Evolutionary conservation across 345 rosid genomes (phyloP).

Genomic region (Murraya paniculata): DNA sequence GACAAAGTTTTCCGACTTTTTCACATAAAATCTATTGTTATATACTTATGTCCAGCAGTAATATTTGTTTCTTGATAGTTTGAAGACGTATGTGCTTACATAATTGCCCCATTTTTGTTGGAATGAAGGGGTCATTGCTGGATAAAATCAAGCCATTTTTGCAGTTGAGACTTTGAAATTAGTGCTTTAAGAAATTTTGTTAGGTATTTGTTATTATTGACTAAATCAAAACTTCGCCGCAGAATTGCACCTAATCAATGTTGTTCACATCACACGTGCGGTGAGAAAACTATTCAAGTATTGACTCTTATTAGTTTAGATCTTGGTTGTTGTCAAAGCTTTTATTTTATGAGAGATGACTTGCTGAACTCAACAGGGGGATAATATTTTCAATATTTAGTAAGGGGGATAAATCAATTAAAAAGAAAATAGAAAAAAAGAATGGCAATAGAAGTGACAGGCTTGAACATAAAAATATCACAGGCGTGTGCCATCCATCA

Average conservation of each 20-base stretch:
- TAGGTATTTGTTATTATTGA: slow-evolving; percentile 23
- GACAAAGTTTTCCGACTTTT: neutral
- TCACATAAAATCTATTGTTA: slow-evolving; percentile 1
- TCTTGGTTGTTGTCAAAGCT: slow-evolving; percentile 12
- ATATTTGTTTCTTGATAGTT: neutral
- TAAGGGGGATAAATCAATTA: too few species aligned
- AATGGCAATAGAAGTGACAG: neutral
- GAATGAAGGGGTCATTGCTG: slow-evolving; percentile 25
- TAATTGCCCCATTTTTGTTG: slow-evolving; percentile 2
- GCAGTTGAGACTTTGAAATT: slow-evolving; percentile 23
- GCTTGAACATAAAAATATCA: neutral
- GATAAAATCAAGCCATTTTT: slow-evolving; percentile 8
- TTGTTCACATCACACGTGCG: slow-evolving; percentile 33
- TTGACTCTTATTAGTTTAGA: slow-evolving; percentile 17
- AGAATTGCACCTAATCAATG: slow-evolving; percentile 14
- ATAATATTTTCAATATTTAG: neutral
- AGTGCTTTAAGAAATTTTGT: slow-evolving; percentile 9
- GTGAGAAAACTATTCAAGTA: slow-evolving; percentile 18
- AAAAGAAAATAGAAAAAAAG: neutral
- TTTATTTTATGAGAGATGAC: slow-evolving; percentile 8
- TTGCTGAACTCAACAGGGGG: slow-evolving; percentile 11
- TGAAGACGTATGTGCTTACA: slow-evolving; percentile 17
- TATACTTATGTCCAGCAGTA: neutral
- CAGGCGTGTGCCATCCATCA: neutral
- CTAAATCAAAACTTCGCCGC: slow-evolving; percentile 18